A percentile compares a stretch with the other conserved stretches of the same genome.
phyloP scores from a whole-genome alignment of 177 flowering plant genomes.

The Tripterygium wilfordii region DNA sequence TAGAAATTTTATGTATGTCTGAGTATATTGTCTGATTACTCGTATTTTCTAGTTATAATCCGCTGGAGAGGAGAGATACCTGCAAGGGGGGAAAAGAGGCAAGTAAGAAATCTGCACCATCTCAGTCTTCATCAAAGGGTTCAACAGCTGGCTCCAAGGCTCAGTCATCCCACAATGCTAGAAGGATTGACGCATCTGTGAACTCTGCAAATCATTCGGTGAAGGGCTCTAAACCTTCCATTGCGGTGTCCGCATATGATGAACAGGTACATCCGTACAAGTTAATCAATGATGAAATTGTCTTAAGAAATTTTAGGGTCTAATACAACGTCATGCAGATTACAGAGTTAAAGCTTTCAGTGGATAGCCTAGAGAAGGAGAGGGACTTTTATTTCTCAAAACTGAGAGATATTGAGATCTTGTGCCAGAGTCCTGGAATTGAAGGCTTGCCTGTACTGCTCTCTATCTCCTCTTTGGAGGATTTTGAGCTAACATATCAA shows the following conservation, averaged over 20 bases:
- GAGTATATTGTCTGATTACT: no score
- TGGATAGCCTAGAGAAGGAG: conserved; percentile 96
- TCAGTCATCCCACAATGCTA: conserved; percentile 30
- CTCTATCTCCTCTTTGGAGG: background rate
- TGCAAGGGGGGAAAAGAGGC: conserved; percentile 79
- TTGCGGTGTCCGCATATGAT: conserved; percentile 53
- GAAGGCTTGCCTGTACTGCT: conserved; percentile 52
- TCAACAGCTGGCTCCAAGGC: conserved; percentile 41
- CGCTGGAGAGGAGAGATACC: conserved; percentile 80
- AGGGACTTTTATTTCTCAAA: conserved; percentile 95
- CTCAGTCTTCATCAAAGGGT: conserved; percentile 47
- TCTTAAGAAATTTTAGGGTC: background rate
- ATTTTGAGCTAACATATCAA: background rate
- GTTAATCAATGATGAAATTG: conserved; percentile 17
- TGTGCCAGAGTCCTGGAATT: conserved; percentile 79
- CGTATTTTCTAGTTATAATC: conserved; percentile 54
- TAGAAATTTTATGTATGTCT: no score
- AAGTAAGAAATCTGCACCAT: conserved; percentile 46
- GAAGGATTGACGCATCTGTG: conserved; percentile 26
- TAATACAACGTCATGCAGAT: conserved; percentile 45
- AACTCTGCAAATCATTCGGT: conserved; percentile 31
- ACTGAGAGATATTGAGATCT: conserved; percentile 85
- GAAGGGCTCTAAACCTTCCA: conserved; percentile 48
- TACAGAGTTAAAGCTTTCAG: conserved; percentile 81
- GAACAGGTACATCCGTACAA: conserved; percentile 69